phyloP scores from a whole-genome alignment of 106 monocot species.

The Phalaenopsis aphrodite region DNA sequence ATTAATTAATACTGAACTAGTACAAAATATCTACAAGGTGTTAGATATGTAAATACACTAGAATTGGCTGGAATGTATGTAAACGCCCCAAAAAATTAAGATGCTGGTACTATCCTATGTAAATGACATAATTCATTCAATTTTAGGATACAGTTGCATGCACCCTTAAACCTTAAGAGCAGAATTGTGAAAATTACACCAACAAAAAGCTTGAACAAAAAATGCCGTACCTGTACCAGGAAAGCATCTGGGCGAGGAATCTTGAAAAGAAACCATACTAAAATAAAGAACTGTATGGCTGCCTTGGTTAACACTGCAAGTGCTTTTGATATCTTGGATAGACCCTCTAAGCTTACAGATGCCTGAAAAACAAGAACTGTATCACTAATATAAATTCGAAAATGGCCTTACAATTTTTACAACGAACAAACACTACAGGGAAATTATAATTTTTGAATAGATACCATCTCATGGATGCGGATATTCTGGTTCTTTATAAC shows the following conservation, averaged over 20 bases:
- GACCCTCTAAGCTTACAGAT: slow-evolving; percentile 40
- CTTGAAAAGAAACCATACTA: slow-evolving; percentile 76
- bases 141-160: not conserved
- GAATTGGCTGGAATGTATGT: not conserved
- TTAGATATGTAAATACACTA: not conserved
- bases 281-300: slow-evolving; percentile 56
- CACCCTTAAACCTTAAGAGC: not conserved
- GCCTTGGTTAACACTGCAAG: slow-evolving; percentile 80
- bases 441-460: not conserved
- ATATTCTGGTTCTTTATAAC: slow-evolving; percentile 48
- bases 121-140: not conserved
- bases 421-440: not conserved
- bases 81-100: too few relatives aligned
- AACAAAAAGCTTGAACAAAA: not conserved
- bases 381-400: not conserved
- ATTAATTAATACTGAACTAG: not conserved
- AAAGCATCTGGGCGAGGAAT: slow-evolving; percentile 86
- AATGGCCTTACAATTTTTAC: not conserved
- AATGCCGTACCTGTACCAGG: slow-evolving; percentile 4
- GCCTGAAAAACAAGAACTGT: slow-evolving; percentile 29
- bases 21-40: not conserved
- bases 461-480: slow-evolving; percentile 80
- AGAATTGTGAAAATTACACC: not conserved
- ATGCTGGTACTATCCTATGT: not conserved
- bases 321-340: slow-evolving; percentile 63